phyloP scores from a whole-genome alignment of 2,329 filamentous ascomycete species.

The Ascochyta koolunga region DNA sequence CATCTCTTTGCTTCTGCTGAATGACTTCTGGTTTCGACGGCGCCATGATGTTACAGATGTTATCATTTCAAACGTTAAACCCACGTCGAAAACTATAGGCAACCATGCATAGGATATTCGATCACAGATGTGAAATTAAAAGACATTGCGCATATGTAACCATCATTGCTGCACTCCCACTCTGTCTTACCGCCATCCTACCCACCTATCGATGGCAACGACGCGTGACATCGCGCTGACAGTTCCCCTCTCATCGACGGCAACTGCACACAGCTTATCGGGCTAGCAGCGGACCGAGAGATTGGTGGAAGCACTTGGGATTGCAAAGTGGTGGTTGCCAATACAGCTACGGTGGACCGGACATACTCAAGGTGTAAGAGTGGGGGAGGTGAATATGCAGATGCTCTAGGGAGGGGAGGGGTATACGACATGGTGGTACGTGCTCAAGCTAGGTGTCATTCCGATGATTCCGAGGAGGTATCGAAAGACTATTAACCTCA shows the following conservation, averaged over 20 bases:
- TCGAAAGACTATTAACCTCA: neutral
- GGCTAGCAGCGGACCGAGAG: conserved; percentile 4
- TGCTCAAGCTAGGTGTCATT: conserved; percentile 10
- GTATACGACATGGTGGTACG: neutral
- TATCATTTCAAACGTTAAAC: neutral
- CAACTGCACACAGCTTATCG: conserved; percentile 19
- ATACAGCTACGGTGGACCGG: conserved; percentile 12
- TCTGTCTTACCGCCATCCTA: conserved; percentile 27
- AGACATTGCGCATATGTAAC: conserved; percentile 4
- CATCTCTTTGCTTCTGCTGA: conserved; percentile 33
- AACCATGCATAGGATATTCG: neutral
- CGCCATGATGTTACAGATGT: conserved; percentile 32
- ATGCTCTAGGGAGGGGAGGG: neutral
- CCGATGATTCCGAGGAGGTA: conserved; percentile 12
- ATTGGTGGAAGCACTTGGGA: neutral
- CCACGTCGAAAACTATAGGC: neutral
- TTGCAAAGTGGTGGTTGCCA: conserved; percentile 7
- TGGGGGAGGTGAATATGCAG: conserved; percentile 26
- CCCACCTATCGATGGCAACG: conserved; percentile 26
- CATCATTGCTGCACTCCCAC: conserved; percentile 9
- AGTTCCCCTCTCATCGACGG: conserved; percentile 7
- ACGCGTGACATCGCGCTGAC: conserved; percentile 18
- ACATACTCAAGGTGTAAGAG: conserved; percentile 22
- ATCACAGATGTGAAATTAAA: conserved; percentile 4
- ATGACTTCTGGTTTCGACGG: conserved; percentile 34